Conservation (phyloP, 805 yeast genomes). For the Lachancea quebecensis region DNA sequence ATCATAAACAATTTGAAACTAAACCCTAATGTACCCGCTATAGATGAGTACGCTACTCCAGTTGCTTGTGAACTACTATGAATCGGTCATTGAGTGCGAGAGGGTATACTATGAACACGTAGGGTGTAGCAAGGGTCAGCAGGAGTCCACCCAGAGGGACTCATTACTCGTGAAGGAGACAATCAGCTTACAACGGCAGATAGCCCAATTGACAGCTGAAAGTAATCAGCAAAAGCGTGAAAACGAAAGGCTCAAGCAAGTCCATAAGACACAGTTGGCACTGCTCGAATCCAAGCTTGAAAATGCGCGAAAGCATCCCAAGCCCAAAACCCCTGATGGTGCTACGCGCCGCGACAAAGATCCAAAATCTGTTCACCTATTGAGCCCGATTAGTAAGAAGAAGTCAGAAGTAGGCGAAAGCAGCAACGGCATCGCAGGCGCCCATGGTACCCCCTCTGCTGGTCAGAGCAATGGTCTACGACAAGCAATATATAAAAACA, state of each 20-base stretch:
- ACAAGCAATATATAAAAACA: conserved; percentile 18
- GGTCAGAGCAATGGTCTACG: conserved; percentile 17
- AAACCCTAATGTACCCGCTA: background rate
- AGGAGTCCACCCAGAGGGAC: conserved; percentile 1
- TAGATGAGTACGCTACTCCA: conserved; percentile 23
- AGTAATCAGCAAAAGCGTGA: conserved; percentile 26
- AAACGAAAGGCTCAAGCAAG: conserved; percentile 27
- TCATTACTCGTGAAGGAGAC: conserved; percentile 27
- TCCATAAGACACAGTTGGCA: conserved; percentile 31
- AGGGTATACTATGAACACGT: conserved; percentile 15
- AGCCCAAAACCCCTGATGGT: conserved; percentile 14
- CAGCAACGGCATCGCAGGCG: conserved; percentile 17
- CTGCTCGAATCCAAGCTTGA: conserved; percentile 32
- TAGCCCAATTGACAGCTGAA: conserved; percentile 30
- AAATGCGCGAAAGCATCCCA: conserved; percentile 28
- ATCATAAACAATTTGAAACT: too few relatives aligned
- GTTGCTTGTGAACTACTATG: conserved; percentile 23
- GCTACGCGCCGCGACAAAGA: conserved; percentile 3
- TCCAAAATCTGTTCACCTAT: conserved; percentile 13
- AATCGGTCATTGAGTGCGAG: conserved; percentile 25
- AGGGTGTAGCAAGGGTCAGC: conserved; percentile 1
- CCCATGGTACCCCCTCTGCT: conserved; percentile 14
- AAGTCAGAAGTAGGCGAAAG: conserved; percentile 3
- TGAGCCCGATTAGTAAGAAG: conserved; percentile 18
- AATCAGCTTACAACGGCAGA: conserved; percentile 30